Evolutionary conservation across 2,329 filamentous ascomycete species (phyloP).

Genomic region (Metarhizium robertsii): DNA sequence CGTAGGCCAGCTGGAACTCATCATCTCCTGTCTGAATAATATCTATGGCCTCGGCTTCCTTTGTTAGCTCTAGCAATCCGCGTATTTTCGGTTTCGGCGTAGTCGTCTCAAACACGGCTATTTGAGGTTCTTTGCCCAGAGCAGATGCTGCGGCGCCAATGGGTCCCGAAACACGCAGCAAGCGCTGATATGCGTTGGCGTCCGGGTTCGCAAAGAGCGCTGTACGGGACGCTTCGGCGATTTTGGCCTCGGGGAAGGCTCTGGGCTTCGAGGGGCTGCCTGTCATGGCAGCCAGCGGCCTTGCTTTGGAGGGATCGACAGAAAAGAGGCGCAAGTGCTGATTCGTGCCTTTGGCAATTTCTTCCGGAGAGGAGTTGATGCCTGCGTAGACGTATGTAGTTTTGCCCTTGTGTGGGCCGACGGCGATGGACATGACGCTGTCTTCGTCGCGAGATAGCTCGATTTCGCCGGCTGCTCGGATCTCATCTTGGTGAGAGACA

Average conservation of each 20-base stretch:
- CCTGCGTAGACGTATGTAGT: conserved; percentile 56
- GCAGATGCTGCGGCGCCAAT: conserved; percentile 74
- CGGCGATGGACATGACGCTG: conserved; percentile 74
- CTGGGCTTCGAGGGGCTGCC: conserved; percentile 10
- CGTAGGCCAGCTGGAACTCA: conserved; percentile 67
- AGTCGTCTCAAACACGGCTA: conserved; percentile 64
- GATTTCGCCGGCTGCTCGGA: conserved; percentile 60
- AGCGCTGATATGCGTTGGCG: conserved; percentile 48
- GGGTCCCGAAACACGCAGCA: conserved; percentile 50
- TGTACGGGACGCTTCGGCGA: conserved; percentile 43
- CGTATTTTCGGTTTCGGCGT: conserved; percentile 37
- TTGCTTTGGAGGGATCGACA: conserved; percentile 33
- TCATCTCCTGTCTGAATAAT: conserved; percentile 50
- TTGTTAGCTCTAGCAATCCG: conserved; percentile 39
- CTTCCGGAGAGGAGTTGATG: conserved; percentile 69
- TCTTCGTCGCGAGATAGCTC: conserved; percentile 79
- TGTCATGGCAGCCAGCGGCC: conserved; percentile 20
- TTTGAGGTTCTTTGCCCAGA: conserved; percentile 64
- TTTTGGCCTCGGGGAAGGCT: conserved; percentile 21
- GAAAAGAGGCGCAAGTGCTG: conserved; percentile 73
- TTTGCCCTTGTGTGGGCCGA: conserved; percentile 51
- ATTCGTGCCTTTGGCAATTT: conserved; percentile 68
- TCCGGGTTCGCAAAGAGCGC: conserved; percentile 41
- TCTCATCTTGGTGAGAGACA: conserved; percentile 52
- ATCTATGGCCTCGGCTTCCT: conserved; percentile 61